Percentiles rank a stretch among this genome's conserved stretches.
Evolutionary conservation across 2,329 filamentous ascomycete genomes (phyloP).

Genomic region (Sclerotinia nivalis): DNA sequence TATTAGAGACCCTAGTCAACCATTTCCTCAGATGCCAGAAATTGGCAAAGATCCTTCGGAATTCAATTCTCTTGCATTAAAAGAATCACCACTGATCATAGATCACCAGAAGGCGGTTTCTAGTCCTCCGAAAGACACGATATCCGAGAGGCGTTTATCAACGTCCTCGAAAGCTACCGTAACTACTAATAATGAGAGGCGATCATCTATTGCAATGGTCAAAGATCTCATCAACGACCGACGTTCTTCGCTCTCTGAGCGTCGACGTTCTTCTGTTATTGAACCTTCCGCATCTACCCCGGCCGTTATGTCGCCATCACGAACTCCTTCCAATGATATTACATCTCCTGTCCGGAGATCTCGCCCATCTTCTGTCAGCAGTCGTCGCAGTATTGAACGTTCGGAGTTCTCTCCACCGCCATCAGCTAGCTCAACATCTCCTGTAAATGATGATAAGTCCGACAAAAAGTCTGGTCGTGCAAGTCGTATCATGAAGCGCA

Average conservation of each 20-base stretch:
- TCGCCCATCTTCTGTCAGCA: constrained; percentile 67
- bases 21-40: constrained; percentile 48
- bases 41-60: constrained; percentile 44
- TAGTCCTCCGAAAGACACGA: constrained; percentile 44
- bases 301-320: constrained; percentile 49
- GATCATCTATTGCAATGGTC: constrained; percentile 61
- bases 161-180: constrained; percentile 33
- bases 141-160: constrained; percentile 43
- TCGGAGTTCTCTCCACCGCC: constrained; percentile 43
- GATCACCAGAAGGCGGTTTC: constrained; percentile 52
- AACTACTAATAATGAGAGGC: constrained; percentile 43
- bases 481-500: constrained; percentile 60
- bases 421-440: constrained; percentile 45
- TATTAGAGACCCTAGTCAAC: constrained; percentile 61
- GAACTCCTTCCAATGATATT: constrained; percentile 45
- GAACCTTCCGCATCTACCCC: constrained; percentile 46
- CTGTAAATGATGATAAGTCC: constrained; percentile 51
- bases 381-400: constrained; percentile 44
- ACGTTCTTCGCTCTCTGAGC: constrained; percentile 53
- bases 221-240: constrained; percentile 57
- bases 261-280: constrained; percentile 46
- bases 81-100: constrained; percentile 60
- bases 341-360: constrained; percentile 50
- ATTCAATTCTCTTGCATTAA: constrained; percentile 53
- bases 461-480: constrained; percentile 51